phyloP scores from a whole-genome alignment of 75 land plant species.

The Cupressus sempervirens region DNA sequence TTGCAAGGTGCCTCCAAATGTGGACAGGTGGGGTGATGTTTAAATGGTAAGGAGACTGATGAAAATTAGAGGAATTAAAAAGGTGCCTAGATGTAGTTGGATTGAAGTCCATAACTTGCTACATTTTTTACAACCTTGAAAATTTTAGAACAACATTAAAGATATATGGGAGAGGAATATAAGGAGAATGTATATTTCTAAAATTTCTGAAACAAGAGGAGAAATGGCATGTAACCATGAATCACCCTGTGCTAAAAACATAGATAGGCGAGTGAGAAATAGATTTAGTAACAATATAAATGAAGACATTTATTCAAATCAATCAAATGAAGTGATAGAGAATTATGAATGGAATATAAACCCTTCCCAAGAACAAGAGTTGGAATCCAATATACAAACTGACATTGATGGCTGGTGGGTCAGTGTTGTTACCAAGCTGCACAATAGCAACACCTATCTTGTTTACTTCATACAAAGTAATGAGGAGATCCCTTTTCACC shows the following conservation, averaged over 20 bases:
- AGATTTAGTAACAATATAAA: constrained; percentile 13
- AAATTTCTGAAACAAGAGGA: neutral
- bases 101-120: too few species aligned
- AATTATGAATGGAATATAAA: constrained; percentile 13
- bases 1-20: too few species aligned
- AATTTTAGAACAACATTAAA: too few species aligned
- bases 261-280: constrained; percentile 7
- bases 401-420: constrained; percentile 38
- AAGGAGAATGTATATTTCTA: constrained; percentile 25
- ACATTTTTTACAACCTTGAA: too few species aligned
- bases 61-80: too few species aligned
- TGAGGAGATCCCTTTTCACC: constrained; percentile 33
- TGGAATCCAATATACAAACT: neutral
- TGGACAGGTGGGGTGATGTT: too few species aligned
- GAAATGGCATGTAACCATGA: neutral
- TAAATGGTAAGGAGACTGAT: too few species aligned
- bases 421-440: constrained; percentile 48
- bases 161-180: constrained; percentile 26
- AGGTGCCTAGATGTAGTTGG: too few species aligned
- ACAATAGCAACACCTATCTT: constrained; percentile 12
- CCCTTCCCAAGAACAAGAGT: neutral
- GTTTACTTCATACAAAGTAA: constrained; percentile 40
- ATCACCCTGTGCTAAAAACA: constrained; percentile 17
- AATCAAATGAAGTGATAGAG: constrained; percentile 31
- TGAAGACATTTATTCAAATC: constrained; percentile 15